phyloP scores from a whole-genome alignment of 2,329 filamentous ascomycete species.

The Aspergillus sp. region DNA sequence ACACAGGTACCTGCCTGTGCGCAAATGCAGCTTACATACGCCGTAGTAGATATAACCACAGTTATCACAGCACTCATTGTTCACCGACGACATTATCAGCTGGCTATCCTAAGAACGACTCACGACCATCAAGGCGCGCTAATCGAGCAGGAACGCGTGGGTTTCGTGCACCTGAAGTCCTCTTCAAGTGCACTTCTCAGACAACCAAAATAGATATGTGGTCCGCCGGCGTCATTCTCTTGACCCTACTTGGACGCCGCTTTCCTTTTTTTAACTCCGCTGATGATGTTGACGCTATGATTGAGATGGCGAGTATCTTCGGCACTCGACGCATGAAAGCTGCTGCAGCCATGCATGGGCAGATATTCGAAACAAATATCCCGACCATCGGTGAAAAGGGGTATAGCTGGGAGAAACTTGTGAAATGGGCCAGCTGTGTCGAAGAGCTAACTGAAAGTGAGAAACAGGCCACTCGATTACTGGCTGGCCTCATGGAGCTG shows the following conservation, averaged over 20 bases:
- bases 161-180: constrained; percentile 92
- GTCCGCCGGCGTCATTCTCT: constrained; percentile 93
- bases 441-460: constrained; percentile 56
- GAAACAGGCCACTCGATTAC: constrained; percentile 47
- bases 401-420: constrained; percentile 87
- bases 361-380: constrained; percentile 88
- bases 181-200: constrained; percentile 96
- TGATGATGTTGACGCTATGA: constrained; percentile 97
- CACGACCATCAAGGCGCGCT: constrained; percentile 80
- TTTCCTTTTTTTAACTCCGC: constrained; percentile 99
- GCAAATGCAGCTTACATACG: constrained; percentile 65
- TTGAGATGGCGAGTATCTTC: constrained; percentile 96
- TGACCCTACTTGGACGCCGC: constrained; percentile 88
- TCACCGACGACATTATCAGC: constrained; percentile 49
- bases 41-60: constrained; percentile 58
- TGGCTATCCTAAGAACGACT: constrained; percentile 87
- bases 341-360: constrained; percentile 80
- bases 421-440: constrained; percentile 89
- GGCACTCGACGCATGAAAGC: constrained; percentile 80
- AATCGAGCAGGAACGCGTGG: constrained; percentile 94
- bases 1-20: constrained; percentile 68
- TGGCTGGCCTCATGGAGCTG: constrained; percentile 47
- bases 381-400: constrained; percentile 85
- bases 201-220: constrained; percentile 94
- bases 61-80: constrained; percentile 58